Conservation (phyloP, 2,329 filamentous ascomycete genomes). For the Aspergillus quadricinctus region DNA sequence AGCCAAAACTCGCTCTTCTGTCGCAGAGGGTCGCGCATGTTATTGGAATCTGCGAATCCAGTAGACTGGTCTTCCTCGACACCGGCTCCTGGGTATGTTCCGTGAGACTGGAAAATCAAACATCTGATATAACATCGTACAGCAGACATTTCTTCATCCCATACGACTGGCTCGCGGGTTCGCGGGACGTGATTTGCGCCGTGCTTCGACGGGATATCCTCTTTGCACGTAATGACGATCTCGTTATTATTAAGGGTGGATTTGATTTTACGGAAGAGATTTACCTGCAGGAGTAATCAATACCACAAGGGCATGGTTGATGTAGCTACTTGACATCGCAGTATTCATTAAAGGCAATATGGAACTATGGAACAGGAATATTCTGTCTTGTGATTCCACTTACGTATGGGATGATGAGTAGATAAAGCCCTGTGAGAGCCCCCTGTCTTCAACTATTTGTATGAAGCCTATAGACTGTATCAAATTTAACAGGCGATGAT, state of each 20-base stretch:
- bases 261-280: too few relatives aligned
- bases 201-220: not conserved
- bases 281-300: too few relatives aligned
- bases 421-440: not conserved
- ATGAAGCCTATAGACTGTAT: not conserved
- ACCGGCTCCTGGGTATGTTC: too few relatives aligned
- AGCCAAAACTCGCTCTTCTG: too few relatives aligned
- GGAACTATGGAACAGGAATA: not conserved
- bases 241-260: not conserved
- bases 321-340: not conserved
- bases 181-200: not conserved
- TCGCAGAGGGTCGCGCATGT: too few relatives aligned
- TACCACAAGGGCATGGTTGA: not conserved
- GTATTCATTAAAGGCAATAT: not conserved
- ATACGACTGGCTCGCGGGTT: too few relatives aligned
- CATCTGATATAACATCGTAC: too few relatives aligned
- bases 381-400: not conserved
- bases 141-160: too few relatives aligned
- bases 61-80: too few relatives aligned
- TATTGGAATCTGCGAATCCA: too few relatives aligned
- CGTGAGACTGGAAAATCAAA: too few relatives aligned
- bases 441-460: not conserved
- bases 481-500: not conserved
- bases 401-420: not conserved
- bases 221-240: not conserved